Evolutionary conservation across 371 early-diverging fungal genomes (phyloP), one percentile per base, ranked within the genome.

Genomic region (Mortierella sp.): DNA sequence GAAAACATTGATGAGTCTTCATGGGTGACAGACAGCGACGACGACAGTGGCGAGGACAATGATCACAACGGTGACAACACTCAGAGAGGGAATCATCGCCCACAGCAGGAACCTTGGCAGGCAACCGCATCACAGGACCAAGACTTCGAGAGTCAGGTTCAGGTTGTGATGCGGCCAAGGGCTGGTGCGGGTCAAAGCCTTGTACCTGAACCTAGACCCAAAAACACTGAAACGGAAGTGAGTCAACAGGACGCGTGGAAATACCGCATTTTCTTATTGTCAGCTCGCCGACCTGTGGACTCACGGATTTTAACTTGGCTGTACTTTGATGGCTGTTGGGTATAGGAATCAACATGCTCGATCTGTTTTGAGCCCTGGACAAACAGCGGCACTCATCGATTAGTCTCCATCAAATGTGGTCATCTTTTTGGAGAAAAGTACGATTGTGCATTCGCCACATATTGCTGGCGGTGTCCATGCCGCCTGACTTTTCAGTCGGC

Each of bases 351-450:
- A 15, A 70, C 58, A 9, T 79, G 79, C 43, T 70, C 75, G 0
- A 79, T 79, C 21, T 79, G 79, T 31, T 73, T 73, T 27, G 79
- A 79, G 17, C 31, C 62, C 2, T 79, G 79, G 79, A 70, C 75
- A 4, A 79, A 79, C 50, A 66, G 67, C 12, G 79, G 79, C 5
- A 24, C 14, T 7, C 79, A 79, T 51, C 65, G 75, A 2, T 59
- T 79, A 14, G 70, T 70, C 15, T 69, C 75, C 19, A 70, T 73
- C 51, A 79, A 73, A 37, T 79, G 79, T 37, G 79, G 79, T 0
- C 79, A 79, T 59, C 75, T 79, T 31, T 79, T 66, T 60, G 79
- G 79, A 21, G 70, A 70, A 39, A 73, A 72, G 79, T 79, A 72
- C 3, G 19, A 6, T n/a, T n/a, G n/a, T n/a, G n/a, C n/a, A n/a